Evolutionary conservation across 129 eudicot species (phyloP), one percentile per base, ranked within the genome.

Genomic region (Calendula officinalis): DNA sequence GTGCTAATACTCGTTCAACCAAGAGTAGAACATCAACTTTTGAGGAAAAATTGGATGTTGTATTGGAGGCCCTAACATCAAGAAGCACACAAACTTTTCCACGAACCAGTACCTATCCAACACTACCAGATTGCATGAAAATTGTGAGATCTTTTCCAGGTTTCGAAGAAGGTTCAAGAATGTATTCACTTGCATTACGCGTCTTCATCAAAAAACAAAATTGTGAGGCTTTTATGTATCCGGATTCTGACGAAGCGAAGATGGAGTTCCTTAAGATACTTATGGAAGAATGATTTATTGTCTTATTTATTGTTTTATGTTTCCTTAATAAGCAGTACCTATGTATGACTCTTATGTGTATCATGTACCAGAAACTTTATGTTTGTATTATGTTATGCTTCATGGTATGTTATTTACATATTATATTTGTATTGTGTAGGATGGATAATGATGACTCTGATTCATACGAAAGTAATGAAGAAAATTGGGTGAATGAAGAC

Each of bases 41-140:
- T 35, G 22, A 61, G 37, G 52, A 16, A 3, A 42, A 60, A 5
- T 16, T 42, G 6, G 52, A 36, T 15, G 14, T 1, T 41, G 5
- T 60, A 16, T 15, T 40, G 14, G 51, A 60, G 6, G 50, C 50
- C 3, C n/a, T 60, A 17, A 17, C 37, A 36, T 40, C 52, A 17
- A 60, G 48, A 60, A 60, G 39, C 49, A 60, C 52, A 60, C 52
- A 41, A 22, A 42, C 39, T 41, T 41, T 17, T 60, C 66, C 66
- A 42, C 51, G 38, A 16, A 16, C 8, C 27, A 60, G 17, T 7
- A 9, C 22, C 66, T 41, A 49, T 7, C 52, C 52, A 39, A 16
- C 54, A 30, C 22, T 15, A 16, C 0, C 6, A 14, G 67, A 61
- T 11, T 61, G 39, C 40, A 60, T 60, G 33, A 8, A 58, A 1